phyloP scores from a whole-genome alignment of 1,284 basidiomycete species.

The Neolentinus lepideus region DNA sequence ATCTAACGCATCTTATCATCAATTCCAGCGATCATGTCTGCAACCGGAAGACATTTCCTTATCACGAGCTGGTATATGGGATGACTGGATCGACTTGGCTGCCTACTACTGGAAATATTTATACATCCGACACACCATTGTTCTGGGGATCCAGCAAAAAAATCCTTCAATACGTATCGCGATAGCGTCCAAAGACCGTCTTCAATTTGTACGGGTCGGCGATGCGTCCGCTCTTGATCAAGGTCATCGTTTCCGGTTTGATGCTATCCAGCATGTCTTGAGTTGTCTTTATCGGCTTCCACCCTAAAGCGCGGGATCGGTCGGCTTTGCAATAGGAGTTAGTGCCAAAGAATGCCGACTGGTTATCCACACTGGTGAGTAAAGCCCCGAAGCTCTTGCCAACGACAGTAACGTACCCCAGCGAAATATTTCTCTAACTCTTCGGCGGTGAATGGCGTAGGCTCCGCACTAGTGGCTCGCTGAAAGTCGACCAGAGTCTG shows the following conservation, averaged over 20 bases:
- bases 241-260: constrained; percentile 6
- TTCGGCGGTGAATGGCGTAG: constrained; percentile 33
- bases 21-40: too few relatives aligned
- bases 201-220: too few relatives aligned
- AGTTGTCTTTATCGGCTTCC: constrained; percentile 24
- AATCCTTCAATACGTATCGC: too few relatives aligned
- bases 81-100: too few relatives aligned
- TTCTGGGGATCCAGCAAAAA: too few relatives aligned
- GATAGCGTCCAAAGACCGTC: too few relatives aligned
- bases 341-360: constrained; percentile 5
- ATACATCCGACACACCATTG: too few relatives aligned
- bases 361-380: neutral
- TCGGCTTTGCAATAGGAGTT: constrained; percentile 37
- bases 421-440: constrained; percentile 28
- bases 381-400: neutral
- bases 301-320: constrained; percentile 36
- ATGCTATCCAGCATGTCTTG: constrained; percentile 23
- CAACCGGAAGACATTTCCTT: too few relatives aligned
- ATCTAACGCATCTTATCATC: too few relatives aligned
- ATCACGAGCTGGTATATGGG: too few relatives aligned
- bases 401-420: constrained; percentile 10
- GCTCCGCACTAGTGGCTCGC: constrained; percentile 25
- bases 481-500: constrained; percentile 26
- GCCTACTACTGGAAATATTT: too few relatives aligned
- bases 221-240: neutral